Base-by-base conservation (phyloP, 2,329 filamentous ascomycete genomes). In the Clonostachys solani region DNA sequence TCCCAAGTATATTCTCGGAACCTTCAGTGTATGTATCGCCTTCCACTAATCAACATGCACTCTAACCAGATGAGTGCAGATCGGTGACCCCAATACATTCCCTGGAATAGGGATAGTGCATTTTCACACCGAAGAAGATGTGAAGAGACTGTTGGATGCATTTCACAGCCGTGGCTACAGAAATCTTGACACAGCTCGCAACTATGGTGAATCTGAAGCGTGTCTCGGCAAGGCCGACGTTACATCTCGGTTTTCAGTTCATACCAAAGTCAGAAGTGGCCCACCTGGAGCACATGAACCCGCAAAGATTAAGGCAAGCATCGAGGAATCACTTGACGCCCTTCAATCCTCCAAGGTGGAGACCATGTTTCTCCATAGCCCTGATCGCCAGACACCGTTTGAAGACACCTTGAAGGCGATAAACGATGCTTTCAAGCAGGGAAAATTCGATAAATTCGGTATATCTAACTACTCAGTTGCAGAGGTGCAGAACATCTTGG, bases 371-470 rank as follows among this genome's bases (percentile, higher is more conserved):
- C 65, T 73, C n/a, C 72, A 76, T 51, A 62, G 62, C 5, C 73
- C 72, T 1, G 75, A 78, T 50, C 62, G 69, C 3, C 46, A 58
- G 3, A 73, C 71, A 0, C 65, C 67, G 1, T 63, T 72, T 35
- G 63, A 68, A 43, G 69, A 74, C 23, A 62, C 67, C 0, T 60
- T 61, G 18, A 57, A 63, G 35, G 72, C 68, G 8, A 69, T 77
- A 48, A 54, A 76, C 47, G 57, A 68, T 17, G 64, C 68, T 2
- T 57, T 68, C 50, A 47, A 56, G n/a, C 58, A 69, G 35, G 71
- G 72, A 17, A 70, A 71, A 49, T 69, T 76, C 52, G 65, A 67
- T 53, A 50, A 62, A 1, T 74, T 74, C 48, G 75, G 73, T 0
- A 48, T 78, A 5, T 73, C 66, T 9, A 78, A 76, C 52, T 75